Conservation (phyloP, 176 grass and related monocot species). For the Eremochloa ophiuroides region DNA sequence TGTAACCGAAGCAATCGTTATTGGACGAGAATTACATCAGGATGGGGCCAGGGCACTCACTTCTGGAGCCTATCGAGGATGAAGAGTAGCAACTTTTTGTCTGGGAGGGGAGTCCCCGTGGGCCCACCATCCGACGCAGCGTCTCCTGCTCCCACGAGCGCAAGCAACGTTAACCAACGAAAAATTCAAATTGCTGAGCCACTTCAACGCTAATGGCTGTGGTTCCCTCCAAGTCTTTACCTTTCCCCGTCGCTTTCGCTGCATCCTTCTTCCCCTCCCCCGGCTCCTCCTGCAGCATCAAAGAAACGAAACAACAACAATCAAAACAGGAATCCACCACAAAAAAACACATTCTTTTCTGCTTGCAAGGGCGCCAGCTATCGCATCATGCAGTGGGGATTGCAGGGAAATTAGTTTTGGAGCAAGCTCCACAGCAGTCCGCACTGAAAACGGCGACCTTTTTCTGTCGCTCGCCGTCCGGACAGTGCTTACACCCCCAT, state of each 20-base stretch:
- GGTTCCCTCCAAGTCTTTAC: slow-evolving; percentile 62
- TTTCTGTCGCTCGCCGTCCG: slow-evolving; percentile 2
- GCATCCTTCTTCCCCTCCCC: slow-evolving; percentile 24
- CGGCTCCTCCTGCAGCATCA: slow-evolving; percentile 26
- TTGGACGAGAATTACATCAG: slow-evolving; percentile 29
- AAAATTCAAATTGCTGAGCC: slow-evolving; percentile 42
- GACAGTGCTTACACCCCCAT: slow-evolving; percentile 10
- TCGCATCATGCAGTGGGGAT: background rate
- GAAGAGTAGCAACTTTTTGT: slow-evolving; percentile 69
- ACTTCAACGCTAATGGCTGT: slow-evolving; percentile 45
- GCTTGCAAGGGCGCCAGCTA: background rate
- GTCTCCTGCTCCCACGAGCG: slow-evolving; percentile 46
- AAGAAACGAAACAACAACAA: slow-evolving; percentile 11
- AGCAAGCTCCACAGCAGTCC: background rate
- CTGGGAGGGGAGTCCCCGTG: slow-evolving; percentile 52
- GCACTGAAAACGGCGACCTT: slow-evolving; percentile 37
- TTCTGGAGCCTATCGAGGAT: slow-evolving; percentile 74
- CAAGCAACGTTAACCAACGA: slow-evolving; percentile 31
- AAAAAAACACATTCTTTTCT: background rate
- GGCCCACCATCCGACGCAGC: slow-evolving; percentile 48
- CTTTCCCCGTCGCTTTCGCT: slow-evolving; percentile 60
- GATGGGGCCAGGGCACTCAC: slow-evolving; percentile 57
- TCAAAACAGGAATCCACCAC: slow-evolving; percentile 14
- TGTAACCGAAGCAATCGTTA: slow-evolving; percentile 13
- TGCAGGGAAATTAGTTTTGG: slow-evolving; percentile 17